Base-by-base conservation (phyloP, 202 grass and related monocot genomes). In the Cymbopogon flexuosus region DNA sequence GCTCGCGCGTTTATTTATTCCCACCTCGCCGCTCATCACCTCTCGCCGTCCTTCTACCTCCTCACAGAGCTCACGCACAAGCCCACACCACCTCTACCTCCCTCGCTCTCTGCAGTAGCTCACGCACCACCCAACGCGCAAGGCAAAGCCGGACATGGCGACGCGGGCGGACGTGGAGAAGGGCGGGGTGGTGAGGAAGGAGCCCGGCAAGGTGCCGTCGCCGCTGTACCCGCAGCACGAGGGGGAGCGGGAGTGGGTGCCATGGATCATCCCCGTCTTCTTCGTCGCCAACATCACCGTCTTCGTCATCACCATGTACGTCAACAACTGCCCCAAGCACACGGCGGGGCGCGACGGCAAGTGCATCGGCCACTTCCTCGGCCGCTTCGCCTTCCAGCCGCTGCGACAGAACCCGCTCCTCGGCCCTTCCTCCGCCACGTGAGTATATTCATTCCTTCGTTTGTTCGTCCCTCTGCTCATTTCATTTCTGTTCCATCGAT, bases 231-330 rank as follows among this genome's bases (percentile, higher is more conserved):
- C 90, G 79, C 89, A 91, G 84, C 80, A 80, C 84, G 89, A 82
- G 60, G 84, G 81, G 11, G 96, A 89, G 84, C 70, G 96, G 37
- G 90, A 95, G 65, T 99, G 92, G 96, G 90, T 76, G 73, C 83
- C 96, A 1, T 99, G 96, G 96, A 45, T 93, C 62, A 80, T 99
- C 18, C 92, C 96, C 7, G 51, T 60, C 81, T 82, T 95, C 73
- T 54, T 99, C 65, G 88, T 93, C 70, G 87, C 88, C 52, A 99
- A 95, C 74, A 62, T 99, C 72, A 37, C 62, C 57, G 75, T 99
- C 92, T 95, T 99, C 84, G 78, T 81, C 30, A 4, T 86, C 79
- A 72, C 80, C 81, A 99, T 99, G 96, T 93, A 95, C 89, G 72
- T 58, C 74, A 99, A 99, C 91, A 91, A 95, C 76, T 99, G 96